Conservation (phyloP, 192 early-diverging fungal genomes). For the Borealophlyctis nickersoniae region DNA sequence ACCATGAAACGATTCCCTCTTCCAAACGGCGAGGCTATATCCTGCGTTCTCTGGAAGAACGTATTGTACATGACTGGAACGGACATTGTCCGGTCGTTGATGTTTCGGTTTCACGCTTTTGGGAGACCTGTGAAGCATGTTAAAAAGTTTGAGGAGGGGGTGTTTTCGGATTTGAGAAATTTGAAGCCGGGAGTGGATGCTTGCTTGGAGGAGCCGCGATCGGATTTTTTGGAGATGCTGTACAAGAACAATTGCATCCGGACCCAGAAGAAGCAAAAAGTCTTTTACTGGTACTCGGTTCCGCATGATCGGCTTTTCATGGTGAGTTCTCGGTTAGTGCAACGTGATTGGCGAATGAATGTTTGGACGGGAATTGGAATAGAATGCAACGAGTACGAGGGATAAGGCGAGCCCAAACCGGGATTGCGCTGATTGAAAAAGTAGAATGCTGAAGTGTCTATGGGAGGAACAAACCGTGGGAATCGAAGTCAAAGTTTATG, state of each 20-base stretch:
- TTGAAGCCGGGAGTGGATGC: conserved; percentile 94
- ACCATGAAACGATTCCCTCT: conserved; percentile 61
- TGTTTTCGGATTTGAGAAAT: conserved; percentile 93
- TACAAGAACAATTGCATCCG: conserved; percentile 95
- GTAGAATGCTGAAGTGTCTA: no score
- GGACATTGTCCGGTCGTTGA: conserved; percentile 88
- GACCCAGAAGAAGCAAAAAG: conserved; percentile 99
- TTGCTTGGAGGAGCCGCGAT: conserved; percentile 87
- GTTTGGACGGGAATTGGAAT: no score
- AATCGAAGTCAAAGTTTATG: no score
- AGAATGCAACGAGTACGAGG: no score
- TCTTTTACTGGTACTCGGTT: conserved; percentile 98
- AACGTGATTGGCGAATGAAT: no score
- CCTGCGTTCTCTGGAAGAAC: conserved; percentile 92
- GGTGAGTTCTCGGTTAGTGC: no score
- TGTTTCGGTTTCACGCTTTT: conserved; percentile 89
- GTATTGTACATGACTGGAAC: conserved; percentile 94
- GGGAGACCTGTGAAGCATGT: conserved; percentile 79
- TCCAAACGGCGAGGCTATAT: conserved; percentile 82
- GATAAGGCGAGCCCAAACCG: no score
- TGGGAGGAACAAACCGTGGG: no score
- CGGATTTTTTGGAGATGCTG: conserved; percentile 89
- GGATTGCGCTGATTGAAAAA: no score
- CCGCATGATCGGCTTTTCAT: conserved; percentile 89
- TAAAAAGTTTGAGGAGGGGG: conserved; percentile 98